phyloP scores from a whole-genome alignment of 2,329 filamentous ascomycete species.

The Ophiostoma triangulosporum region DNA sequence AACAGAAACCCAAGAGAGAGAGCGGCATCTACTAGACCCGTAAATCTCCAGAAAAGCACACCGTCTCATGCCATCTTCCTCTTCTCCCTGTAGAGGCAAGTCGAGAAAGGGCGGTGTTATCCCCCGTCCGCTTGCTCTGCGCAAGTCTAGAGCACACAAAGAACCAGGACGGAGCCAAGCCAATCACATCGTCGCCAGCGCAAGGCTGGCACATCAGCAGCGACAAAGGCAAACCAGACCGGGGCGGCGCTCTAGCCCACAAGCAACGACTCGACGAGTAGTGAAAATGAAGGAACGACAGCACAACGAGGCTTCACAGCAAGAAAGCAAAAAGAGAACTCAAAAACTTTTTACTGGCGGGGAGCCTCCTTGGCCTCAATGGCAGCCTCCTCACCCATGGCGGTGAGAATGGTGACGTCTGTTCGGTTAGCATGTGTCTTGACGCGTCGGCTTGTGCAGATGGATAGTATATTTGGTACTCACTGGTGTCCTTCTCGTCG shows the following conservation, averaged over 20 bases:
- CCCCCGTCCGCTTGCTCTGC: background rate
- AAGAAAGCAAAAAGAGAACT: constrained; percentile 7
- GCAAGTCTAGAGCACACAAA: background rate
- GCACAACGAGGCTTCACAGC: constrained; percentile 8
- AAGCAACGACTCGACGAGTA: constrained; percentile 8
- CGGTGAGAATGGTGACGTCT: constrained; percentile 86
- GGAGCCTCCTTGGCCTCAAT: constrained; percentile 93
- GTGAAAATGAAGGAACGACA: constrained; percentile 2
- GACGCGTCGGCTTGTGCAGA: constrained; percentile 13
- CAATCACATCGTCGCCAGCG: background rate
- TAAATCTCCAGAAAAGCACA: background rate
- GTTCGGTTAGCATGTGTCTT: background rate
- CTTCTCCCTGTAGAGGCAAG: background rate
- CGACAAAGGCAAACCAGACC: background rate
- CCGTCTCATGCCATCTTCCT: background rate
- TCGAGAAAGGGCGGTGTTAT: background rate
- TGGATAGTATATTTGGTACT: constrained; percentile 29
- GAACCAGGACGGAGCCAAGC: background rate
- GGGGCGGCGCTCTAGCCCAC: background rate
- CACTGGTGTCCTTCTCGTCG: constrained; percentile 90
- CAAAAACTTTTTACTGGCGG: constrained; percentile 22
- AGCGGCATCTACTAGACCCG: background rate
- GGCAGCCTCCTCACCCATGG: constrained; percentile 90
- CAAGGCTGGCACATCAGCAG: background rate
- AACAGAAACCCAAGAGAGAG: constrained; percentile 1